Evolutionary conservation across 2,329 filamentous ascomycete species (phyloP), one percentile per base, ranked within the genome.

Genomic region (Venturia effusa): DNA sequence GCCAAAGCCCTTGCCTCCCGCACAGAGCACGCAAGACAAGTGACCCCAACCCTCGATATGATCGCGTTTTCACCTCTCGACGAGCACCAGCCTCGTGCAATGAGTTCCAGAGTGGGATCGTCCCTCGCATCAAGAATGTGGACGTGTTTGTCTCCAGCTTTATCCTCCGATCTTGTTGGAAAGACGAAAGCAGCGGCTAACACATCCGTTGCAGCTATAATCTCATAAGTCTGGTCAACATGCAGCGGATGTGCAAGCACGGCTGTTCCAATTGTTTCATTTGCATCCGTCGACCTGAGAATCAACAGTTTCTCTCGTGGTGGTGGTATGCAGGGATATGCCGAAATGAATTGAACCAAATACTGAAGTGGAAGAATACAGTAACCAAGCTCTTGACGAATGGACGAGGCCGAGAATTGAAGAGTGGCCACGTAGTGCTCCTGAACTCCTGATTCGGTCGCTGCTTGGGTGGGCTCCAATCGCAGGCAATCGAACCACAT

Each of bases 31-130:
- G 83, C 83, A 41, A 92, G 74, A 71, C 89, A 93, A 0, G 87
- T 88, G 66, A 88, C 80, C 67, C 84, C 83, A 45, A 81, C 79
- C 61, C 87, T 80, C 66, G 86, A 89, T 67, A 92, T 80, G 22
- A 92, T 72, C 27, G 89, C 88, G 71, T 91, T 88, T 80, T 86
- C 87, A 2, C 89, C 89, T 68, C 82, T 84, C 70, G 89, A 85
- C 0, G 88, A 86, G 71, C 89, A 92, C 68, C 90, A 80, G 1
- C 88, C 88, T 60, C 89, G 79, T 1, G 86, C 87, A 62, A 92
- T 75, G 10, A 92, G 81, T 73, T 91, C 88, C 70, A 88, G 78
- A 15, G 84, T 87, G 0, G 83, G 83, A 64, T 83, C 84, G 45
- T 85, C 82, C 30, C 85, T 77, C 22, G 78, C 78, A 67, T 81